Evolutionary conservation across 495 filamentous ascomycete genomes (phyloP), one percentile per base, ranked within the genome.

Genomic region (Pyronema domesticum): DNA sequence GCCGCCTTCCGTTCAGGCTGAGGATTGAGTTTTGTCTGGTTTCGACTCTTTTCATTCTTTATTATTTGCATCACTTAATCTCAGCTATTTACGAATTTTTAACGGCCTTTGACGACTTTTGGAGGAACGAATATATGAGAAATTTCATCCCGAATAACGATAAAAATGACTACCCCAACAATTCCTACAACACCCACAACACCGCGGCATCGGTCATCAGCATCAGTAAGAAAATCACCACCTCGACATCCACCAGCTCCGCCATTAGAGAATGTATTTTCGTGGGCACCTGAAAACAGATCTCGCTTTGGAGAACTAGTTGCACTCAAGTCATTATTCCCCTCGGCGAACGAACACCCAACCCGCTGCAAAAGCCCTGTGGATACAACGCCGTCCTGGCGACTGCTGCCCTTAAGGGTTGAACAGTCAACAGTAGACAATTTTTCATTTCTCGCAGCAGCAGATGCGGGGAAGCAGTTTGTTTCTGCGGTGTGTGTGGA

Each of bases 401-500:
- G 57, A n/a, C 37, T 53, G 45, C 54, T 64, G 7, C 61, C 61
- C 2, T 42, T 33, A 34, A 64, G 63, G 46, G 62, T 56, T 6
- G 61, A 64, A 53, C 54, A 57, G 11, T 58, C 61, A 30, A 50
- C 62, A 13, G 62, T 58, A 14, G 63, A 65, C 45, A 60, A 65
- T 37, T 65, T 65, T 48, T 62, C 63, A 6, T 65, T 65, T n/a
- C 55, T 65, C 1, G 58, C 62, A 0, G 63, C 58, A 0, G 63
- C 58, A 0, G 63, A 59, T 46, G 56, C 56, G 6, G 55, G 48
- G 6, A 7, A 13, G 19, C 49, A 57, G 37, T 52, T 55, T 40
- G 56, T 60, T 10, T 60, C 63, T 3, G 63, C 63, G 15, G 65
- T 60, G 55, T 65, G 63, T 48, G 55, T 65, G 13, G 63, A 65